phyloP scores from a whole-genome alignment of 208 protist genomes.

The Kentomonas sorsogonicus region DNA sequence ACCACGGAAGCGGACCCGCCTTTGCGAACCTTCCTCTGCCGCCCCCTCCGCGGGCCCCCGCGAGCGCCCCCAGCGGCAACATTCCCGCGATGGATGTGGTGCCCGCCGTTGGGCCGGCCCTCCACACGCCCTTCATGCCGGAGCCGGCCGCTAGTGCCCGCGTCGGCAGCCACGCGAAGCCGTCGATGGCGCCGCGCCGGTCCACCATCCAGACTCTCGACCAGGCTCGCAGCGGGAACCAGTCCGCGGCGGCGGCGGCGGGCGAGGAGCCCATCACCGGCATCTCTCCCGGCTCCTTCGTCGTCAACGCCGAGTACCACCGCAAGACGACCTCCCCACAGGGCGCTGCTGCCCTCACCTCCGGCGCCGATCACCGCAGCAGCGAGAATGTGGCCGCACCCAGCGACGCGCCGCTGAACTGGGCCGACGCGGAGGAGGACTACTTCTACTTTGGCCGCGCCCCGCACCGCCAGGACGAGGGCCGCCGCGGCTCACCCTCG shows the following conservation, averaged over 20 bases:
- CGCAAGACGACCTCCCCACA: constrained; percentile 1
- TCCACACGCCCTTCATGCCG: background rate
- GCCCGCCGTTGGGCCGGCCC: constrained; percentile 2
- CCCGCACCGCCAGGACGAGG: too few species aligned
- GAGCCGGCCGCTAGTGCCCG: background rate
- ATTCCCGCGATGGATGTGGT: background rate
- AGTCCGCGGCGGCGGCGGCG: background rate
- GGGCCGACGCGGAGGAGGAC: constrained; percentile 59
- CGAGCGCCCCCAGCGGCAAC: background rate
- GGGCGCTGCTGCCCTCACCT: background rate
- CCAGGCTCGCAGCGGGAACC: constrained; percentile 8
- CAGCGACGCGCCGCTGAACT: constrained; percentile 9
- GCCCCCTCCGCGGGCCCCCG: too few species aligned
- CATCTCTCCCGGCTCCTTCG: constrained; percentile 48
- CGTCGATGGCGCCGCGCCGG: constrained; percentile 14
- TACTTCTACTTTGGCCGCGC: constrained; percentile 81
- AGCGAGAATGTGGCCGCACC: background rate
- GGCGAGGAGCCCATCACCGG: constrained; percentile 29
- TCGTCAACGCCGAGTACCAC: constrained; percentile 49
- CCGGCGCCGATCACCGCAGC: background rate
- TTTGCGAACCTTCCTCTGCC: too few species aligned
- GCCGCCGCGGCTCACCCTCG: too few species aligned
- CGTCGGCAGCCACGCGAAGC: constrained; percentile 13
- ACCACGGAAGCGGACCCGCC: too few species aligned
- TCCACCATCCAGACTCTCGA: constrained; percentile 28